phyloP scores from a whole-genome alignment of 202 grass and related monocot species.

The Schoenoplectus triqueter region DNA sequence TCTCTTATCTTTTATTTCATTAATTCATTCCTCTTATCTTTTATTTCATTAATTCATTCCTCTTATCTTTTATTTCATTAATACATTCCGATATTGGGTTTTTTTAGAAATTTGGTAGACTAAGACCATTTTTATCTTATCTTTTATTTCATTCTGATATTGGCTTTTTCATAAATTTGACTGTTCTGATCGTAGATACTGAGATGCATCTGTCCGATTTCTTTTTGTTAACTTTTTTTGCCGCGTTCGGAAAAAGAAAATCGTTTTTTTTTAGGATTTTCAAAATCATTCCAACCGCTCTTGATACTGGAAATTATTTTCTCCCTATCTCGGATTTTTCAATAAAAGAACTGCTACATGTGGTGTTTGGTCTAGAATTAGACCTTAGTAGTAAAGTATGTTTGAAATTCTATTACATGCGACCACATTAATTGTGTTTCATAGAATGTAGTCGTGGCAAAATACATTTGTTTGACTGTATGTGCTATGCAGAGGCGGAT shows the following conservation, averaged over 20 bases:
- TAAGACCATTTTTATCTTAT: no score
- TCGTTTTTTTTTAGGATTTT: background rate
- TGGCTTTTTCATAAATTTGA: background rate
- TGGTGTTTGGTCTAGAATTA: background rate
- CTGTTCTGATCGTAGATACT: background rate
- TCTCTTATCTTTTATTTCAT: background rate
- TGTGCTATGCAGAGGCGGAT: background rate
- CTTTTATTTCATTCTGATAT: no score
- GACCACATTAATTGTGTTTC: background rate
- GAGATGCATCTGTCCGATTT: background rate
- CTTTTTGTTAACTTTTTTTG: background rate
- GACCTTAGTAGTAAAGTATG: no score
- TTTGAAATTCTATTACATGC: background rate
- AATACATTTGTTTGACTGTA: background rate
- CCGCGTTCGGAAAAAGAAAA: background rate
- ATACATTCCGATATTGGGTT: background rate
- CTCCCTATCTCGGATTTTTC: background rate
- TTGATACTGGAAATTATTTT: background rate
- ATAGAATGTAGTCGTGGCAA: no score
- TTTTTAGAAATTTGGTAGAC: background rate
- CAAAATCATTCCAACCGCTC: constrained; percentile 6
- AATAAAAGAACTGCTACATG: background rate
- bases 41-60: background rate
- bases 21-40: background rate
- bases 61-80: background rate